These are phyloP conservation scores for Stentor coeruleus DNA, from an alignment of 73 alveolate species.

Conservation along the genomic window DNA sequence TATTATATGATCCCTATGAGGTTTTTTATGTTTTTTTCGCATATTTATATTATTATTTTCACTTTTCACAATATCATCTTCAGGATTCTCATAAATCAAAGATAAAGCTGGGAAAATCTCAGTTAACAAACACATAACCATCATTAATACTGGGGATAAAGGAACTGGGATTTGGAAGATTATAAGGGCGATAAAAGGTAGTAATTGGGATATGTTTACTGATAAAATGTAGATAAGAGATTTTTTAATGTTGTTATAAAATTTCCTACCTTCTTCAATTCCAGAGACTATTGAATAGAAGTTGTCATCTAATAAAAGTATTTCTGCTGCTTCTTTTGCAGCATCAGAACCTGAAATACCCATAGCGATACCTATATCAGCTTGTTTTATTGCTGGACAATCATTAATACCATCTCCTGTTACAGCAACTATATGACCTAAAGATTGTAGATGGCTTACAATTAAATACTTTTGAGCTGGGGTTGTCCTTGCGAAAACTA, in stretches of 20 bases:
- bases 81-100: conserved; percentile 88
- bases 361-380: conserved; percentile 73
- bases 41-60: too few relatives aligned
- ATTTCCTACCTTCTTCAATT: conserved; percentile 94
- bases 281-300: conserved; percentile 94
- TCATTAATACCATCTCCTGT: conserved; percentile 78
- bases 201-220: conserved; percentile 77
- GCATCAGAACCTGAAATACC: conserved; percentile 69
- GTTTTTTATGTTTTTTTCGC: conserved; percentile 81
- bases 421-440: conserved; percentile 60
- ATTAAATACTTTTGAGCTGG: neutral
- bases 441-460: neutral
- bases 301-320: conserved; percentile 73
- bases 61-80: conserved; percentile 75
- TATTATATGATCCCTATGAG: conserved; percentile 79
- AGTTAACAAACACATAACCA: conserved; percentile 82
- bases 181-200: conserved; percentile 77
- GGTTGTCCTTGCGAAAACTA: conserved; percentile 7
- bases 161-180: conserved; percentile 77
- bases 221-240: conserved; percentile 63
- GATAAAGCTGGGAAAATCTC: conserved; percentile 87
- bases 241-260: conserved; percentile 86
- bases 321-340: conserved; percentile 75
- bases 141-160: conserved; percentile 66
- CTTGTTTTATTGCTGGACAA: conserved; percentile 59